Evolutionary conservation across 768 basidiomycete species (phyloP).

Genomic region (Collybiopsis luxurians): DNA sequence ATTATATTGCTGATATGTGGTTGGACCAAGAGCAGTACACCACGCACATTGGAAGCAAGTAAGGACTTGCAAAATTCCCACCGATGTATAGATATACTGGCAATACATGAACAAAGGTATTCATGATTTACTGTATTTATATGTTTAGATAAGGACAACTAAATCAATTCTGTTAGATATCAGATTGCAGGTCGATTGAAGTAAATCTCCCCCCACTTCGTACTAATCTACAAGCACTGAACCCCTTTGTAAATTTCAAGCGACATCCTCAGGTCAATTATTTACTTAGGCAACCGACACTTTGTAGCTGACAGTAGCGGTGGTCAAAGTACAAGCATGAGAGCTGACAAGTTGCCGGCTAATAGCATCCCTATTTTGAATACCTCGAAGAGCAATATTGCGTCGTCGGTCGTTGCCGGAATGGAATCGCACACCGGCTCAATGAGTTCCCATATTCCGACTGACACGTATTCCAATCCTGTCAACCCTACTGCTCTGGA

Average conservation of each 20-base stretch:
- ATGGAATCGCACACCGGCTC: neutral
- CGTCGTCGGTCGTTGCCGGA: neutral
- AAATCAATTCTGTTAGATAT: neutral
- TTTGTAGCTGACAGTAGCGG: neutral
- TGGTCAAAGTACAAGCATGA: neutral
- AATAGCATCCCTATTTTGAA: too few species aligned
- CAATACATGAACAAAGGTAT: neutral
- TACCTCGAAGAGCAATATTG: neutral
- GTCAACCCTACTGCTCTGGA: too few species aligned
- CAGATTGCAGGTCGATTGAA: neutral
- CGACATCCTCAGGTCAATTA: neutral
- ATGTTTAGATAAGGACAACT: neutral
- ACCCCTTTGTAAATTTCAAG: neutral
- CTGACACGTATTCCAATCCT: too few species aligned
- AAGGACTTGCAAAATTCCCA: neutral
- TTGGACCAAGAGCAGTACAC: neutral
- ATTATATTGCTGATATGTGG: constrained; percentile 1
- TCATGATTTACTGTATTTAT: neutral
- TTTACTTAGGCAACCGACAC: neutral
- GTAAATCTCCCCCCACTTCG: neutral
- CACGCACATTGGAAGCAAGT: neutral
- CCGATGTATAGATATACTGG: neutral
- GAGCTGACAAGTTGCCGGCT: neutral
- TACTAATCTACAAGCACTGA: neutral
- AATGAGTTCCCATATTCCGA: too few species aligned